A percentile compares a stretch with the other conserved stretches of the same genome.
Evolutionary conservation across 345 rosid species (phyloP).

Genomic region (Salix suchowensis): DNA sequence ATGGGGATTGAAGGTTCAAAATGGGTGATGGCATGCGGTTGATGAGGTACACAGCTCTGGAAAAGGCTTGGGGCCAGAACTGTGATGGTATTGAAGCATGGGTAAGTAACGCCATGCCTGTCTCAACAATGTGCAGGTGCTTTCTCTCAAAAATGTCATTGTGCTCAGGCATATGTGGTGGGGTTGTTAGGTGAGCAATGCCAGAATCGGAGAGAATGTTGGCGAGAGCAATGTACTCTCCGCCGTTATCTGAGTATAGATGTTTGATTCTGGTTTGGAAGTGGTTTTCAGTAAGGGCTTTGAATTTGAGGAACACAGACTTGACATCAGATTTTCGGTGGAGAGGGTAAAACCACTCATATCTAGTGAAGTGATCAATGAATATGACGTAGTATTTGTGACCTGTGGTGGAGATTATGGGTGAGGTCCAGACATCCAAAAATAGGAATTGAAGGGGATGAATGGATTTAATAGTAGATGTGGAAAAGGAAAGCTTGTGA

Average conservation of each 20-base stretch:
- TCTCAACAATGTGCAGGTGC: background rate
- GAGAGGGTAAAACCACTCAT: background rate
- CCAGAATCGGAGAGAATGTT: too few relatives aligned
- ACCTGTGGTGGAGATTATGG: fast-evolving
- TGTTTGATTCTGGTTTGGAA: too few relatives aligned
- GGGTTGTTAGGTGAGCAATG: background rate
- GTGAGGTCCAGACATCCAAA: background rate
- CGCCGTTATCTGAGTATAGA: background rate
- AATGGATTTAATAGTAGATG: background rate
- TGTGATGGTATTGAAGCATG: fast-evolving
- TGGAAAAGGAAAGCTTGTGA: too few relatives aligned
- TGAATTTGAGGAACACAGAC: too few relatives aligned
- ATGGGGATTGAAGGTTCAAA: background rate
- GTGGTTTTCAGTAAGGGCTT: too few relatives aligned
- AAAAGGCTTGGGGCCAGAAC: fast-evolving
- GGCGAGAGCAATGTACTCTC: background rate
- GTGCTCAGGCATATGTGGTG: background rate
- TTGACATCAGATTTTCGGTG: background rate
- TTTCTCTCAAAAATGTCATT: too few relatives aligned
- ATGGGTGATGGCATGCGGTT: fast-evolving
- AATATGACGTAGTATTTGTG: too few relatives aligned
- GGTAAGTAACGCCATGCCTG: fast-evolving
- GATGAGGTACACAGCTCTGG: background rate
- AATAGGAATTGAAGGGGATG: too few relatives aligned
- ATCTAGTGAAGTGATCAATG: background rate